Evolutionary conservation across 2,329 filamentous ascomycete genomes (phyloP).

Genomic region (Verticillium longisporum): DNA sequence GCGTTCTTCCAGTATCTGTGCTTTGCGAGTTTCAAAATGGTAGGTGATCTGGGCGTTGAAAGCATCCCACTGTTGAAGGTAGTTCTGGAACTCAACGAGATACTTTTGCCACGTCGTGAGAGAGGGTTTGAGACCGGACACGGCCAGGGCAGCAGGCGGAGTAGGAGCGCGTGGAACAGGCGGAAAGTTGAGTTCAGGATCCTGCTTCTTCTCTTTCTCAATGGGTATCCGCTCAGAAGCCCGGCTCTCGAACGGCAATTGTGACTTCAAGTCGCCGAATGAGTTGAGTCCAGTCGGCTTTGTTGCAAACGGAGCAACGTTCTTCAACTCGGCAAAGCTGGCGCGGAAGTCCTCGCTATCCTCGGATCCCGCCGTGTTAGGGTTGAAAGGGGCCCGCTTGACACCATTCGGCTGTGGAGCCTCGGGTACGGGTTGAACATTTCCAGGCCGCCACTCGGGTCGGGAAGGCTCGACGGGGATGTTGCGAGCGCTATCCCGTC

Average conservation of each 20-base stretch:
- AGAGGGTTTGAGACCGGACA: conserved; percentile 36
- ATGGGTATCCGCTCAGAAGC: conserved; percentile 34
- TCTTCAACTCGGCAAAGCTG: conserved; percentile 47
- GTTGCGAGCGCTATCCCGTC: conserved; percentile 29
- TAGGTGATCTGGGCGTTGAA: conserved; percentile 42
- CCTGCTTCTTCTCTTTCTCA: conserved; percentile 22
- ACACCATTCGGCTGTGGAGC: conserved; percentile 16
- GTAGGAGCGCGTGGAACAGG: conserved; percentile 41
- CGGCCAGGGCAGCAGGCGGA: conserved; percentile 33
- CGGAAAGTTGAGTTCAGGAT: conserved; percentile 35
- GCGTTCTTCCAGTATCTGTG: conserved; percentile 29
- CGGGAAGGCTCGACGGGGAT: conserved; percentile 53
- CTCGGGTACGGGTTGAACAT: conserved; percentile 24
- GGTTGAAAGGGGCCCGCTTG: conserved; percentile 16
- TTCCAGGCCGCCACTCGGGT: conserved; percentile 52
- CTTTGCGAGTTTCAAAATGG: conserved; percentile 48
- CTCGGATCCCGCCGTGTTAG: conserved; percentile 42
- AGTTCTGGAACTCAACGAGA: conserved; percentile 43
- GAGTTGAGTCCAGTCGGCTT: conserved; percentile 43
- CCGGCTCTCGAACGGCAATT: conserved; percentile 49
- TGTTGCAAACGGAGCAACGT: conserved; percentile 47
- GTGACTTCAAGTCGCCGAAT: conserved; percentile 48
- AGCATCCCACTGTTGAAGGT: conserved; percentile 38
- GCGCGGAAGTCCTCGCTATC: conserved; percentile 49
- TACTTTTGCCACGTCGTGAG: conserved; percentile 42